Evolutionary conservation across 192 early-diverging fungal species (phyloP), one percentile per base, ranked within the genome.

Genomic region (Rhizophagus sp.): DNA sequence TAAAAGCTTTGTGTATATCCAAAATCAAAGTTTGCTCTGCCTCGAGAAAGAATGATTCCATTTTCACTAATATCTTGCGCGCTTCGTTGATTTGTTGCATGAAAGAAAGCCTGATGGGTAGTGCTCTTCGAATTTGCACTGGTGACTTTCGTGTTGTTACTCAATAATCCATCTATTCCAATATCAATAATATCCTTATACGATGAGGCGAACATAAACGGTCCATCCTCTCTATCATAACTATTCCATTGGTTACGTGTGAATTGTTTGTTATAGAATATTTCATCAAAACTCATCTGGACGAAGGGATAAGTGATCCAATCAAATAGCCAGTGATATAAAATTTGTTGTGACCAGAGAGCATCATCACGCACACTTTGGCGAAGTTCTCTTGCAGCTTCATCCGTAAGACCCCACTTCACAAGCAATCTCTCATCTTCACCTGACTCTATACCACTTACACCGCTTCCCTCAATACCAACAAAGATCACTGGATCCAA

Each of bases 331-430:
- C 44, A 73, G 52, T 52, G 71, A 27, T 73, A 27, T 27, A 73
- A 73, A 73, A 25, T 8, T 49, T 30, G 47, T 49, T 73, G 0
- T 2, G 25, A 73, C 47, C 71, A 73, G 22, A 70, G 15, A 6
- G 19, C 10, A 70, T 70, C 25, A 44, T 50, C 47, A 50, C 25
- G 3, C 25, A 73, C 47, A 30, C 47, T 73, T 17, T 73, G 0
- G 52, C 47, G 24, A 3, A 73, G 47, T 73, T 50, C 25, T 0
- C 4, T 50, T 73, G 71, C 47, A 3, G 24, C 47, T 30, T 73
- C 25, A 0, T 73, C 71, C 15, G 71, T 73, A 73, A 73, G 71
- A 30, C 71, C 47, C 70, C 68, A 52, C 3, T 73, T 27, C 47
- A 50, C 13, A 73, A 73, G 47, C 3, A 73, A 73, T 33, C 17